phyloP scores from a whole-genome alignment of 202 grass and related monocot species.

The Zoysia matrella region DNA sequence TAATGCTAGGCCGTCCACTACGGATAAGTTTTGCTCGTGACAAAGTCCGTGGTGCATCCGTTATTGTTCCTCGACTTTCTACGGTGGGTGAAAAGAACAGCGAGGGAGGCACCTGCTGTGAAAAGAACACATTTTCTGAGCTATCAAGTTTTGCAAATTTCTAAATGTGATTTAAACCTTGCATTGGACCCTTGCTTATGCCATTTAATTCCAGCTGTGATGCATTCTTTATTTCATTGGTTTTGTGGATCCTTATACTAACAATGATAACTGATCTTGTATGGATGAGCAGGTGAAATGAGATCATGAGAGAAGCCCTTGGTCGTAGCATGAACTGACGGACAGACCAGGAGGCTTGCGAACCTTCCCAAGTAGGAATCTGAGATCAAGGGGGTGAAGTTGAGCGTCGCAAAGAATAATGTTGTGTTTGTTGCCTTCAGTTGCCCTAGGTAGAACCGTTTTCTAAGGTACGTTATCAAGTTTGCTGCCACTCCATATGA shows the following conservation, averaged over 20 bases:
- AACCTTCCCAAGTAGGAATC: conserved; percentile 70
- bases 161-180: background rate
- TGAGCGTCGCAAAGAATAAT: conserved; percentile 55
- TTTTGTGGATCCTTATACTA: background rate
- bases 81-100: conserved; percentile 24
- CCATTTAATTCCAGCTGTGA: conserved; percentile 1
- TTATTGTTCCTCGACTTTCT: conserved; percentile 75
- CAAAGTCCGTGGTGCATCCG: conserved; percentile 65
- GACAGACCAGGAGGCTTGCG: conserved; percentile 57
- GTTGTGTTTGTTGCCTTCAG: conserved; percentile 48
- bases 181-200: conserved; percentile 5
- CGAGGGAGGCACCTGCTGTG: too few relatives aligned
- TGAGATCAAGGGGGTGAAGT: conserved; percentile 55
- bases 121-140: too few relatives aligned
- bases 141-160: too few relatives aligned
- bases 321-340: background rate
- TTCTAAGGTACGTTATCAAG: conserved; percentile 38
- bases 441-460: conserved; percentile 51
- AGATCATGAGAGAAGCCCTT: background rate
- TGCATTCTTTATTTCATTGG: conserved; percentile 22
- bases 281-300: conserved; percentile 33
- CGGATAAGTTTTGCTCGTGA: conserved; percentile 89
- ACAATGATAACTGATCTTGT: background rate
- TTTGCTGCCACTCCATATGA: conserved; percentile 33
- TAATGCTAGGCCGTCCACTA: conserved; percentile 74